Evolutionary conservation across 495 filamentous ascomycete genomes (phyloP), one percentile per base, ranked within the genome.

Genomic region (Parathielavia appendiculata): DNA sequence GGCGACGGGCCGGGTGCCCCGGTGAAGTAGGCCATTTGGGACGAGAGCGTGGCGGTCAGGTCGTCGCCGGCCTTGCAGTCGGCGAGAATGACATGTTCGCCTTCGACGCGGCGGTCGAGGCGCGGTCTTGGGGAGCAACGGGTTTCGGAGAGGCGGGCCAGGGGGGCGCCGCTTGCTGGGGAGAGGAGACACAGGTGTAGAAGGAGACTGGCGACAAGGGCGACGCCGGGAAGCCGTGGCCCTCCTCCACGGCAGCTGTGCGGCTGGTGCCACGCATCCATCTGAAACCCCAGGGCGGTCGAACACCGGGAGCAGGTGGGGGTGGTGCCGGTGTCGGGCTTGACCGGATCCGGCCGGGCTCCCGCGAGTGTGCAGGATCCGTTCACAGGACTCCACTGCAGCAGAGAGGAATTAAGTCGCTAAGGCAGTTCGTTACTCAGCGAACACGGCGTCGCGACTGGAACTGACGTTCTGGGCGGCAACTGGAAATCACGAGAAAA

Each of bases 11-110:
- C 57, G 6, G 64, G 67, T 2, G 54, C 19, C 35, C 54, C 57
- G 1, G 22, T 10, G 61, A 65, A 76, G 61, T 76, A 76, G 49
- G 73, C 65, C 51, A 69, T 70, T 47, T 75, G 69, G 4, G 72
- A 75, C 7, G 71, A 69, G 16, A 69, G 14, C 16, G 63, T 56
- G 44, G 46, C 50, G 22, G 38, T 32, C 0, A 3, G 14, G 45
- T 67, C 66, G 17, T 52, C 40, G 26, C 26, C 26, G 26, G 6
- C 26, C 26, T 30, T 30, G 60, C 69, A 72, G 59, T 72, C 69
- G 45, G 67, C 64, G 7, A 72, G 66, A 1, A 70, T 62, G 44
- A 72, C 64, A 35, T 70, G 62, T 46, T 72, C 69, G 35, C 45
- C 55, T 13, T 54, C 38, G 34, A n/a, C 47, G 44, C 48, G 53